Evolutionary conservation across 2,329 filamentous ascomycete genomes (phyloP).

Genomic region (Phymatotrichopsis omnivora): DNA sequence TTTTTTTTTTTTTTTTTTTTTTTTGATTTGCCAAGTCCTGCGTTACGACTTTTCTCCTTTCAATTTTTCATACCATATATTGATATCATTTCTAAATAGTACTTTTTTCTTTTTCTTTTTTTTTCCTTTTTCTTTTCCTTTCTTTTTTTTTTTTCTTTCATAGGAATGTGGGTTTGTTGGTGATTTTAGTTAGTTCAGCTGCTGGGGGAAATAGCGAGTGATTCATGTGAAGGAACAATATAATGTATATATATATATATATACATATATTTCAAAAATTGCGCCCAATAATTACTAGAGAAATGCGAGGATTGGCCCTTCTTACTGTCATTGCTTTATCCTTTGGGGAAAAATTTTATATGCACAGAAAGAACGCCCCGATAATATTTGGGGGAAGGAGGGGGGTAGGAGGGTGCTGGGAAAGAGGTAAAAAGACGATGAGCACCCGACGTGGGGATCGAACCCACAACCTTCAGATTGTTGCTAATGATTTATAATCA

Average conservation of each 20-base stretch:
- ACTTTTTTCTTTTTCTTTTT: constrained; percentile 20
- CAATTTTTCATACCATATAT: too few relatives aligned
- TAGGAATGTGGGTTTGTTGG: constrained; percentile 5
- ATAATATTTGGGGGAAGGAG: too few relatives aligned
- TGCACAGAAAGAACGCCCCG: too few relatives aligned
- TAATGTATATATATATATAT: background rate
- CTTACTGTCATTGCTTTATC: background rate
- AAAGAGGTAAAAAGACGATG: constrained; percentile 9
- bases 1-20: too few relatives aligned
- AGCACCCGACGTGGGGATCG: constrained; percentile 17
- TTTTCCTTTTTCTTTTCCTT: constrained; percentile 12
- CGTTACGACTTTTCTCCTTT: too few relatives aligned
- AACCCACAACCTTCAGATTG: constrained; percentile 19
- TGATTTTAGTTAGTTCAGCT: background rate
- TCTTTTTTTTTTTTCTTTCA: constrained; percentile 19
- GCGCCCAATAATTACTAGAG: background rate
- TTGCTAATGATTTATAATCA: constrained; percentile 4
- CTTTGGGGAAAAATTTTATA: too few relatives aligned
- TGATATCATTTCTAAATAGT: constrained; percentile 27
- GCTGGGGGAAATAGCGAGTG: constrained; percentile 4
- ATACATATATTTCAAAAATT: background rate
- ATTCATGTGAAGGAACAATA: background rate
- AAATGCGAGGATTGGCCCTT: background rate
- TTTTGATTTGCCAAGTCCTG: too few relatives aligned
- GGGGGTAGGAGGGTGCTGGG: background rate